These are phyloP conservation scores for Pouteria glomerata DNA, from an alignment of 148 eudicot genomes.

Conservation along the genomic window DNA sequence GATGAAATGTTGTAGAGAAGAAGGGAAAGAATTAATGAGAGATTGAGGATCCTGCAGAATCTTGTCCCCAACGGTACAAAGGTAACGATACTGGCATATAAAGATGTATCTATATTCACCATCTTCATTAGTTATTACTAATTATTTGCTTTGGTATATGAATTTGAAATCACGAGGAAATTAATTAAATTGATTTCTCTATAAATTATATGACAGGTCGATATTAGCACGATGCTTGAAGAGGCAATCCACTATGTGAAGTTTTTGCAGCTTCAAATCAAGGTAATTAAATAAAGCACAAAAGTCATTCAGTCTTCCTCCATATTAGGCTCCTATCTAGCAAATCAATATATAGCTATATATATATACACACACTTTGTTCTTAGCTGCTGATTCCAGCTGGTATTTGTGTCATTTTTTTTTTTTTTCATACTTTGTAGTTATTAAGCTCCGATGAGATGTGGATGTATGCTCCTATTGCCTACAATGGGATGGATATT, in stretches of 20 bases:
- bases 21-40: slow-evolving; percentile 54
- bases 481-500: slow-evolving; percentile 63
- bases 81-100: slow-evolving; percentile 11
- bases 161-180: too few species aligned
- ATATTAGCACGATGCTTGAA: slow-evolving; percentile 77
- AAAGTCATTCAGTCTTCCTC: neutral
- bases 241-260: slow-evolving; percentile 62
- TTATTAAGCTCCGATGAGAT: slow-evolving; percentile 69
- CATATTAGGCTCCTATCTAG: neutral
- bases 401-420: neutral
- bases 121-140: neutral
- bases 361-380: neutral
- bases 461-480: slow-evolving; percentile 76
- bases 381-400: neutral
- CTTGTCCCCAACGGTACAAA: slow-evolving; percentile 69
- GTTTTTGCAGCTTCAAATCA: slow-evolving; percentile 56
- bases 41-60: slow-evolving; percentile 41
- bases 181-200: neutral
- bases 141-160: too few species aligned
- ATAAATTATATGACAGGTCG: slow-evolving; percentile 31
- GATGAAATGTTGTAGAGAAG: slow-evolving; percentile 44
- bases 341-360: neutral
- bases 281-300: slow-evolving; percentile 18
- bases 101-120: neutral
- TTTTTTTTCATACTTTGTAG: slow-evolving; percentile 20